Evolutionary conservation across 257 asterid species (phyloP), one percentile per base, ranked within the genome.

Genomic region (Solanum microdontum): DNA sequence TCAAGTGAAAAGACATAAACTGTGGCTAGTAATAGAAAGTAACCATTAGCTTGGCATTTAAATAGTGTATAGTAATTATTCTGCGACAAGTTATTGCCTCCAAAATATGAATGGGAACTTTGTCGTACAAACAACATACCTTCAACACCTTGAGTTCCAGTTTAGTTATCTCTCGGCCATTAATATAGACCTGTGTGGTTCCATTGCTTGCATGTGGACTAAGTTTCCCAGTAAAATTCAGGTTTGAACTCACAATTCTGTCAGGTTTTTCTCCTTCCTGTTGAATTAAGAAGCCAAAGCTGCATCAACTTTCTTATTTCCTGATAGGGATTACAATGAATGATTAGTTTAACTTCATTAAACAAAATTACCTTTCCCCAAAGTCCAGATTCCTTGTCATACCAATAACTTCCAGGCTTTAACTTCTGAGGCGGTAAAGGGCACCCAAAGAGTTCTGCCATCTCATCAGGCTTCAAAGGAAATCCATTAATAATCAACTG

Each of bases 221-320:
- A 21, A 96, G 96, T 89, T 96, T 95, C 88, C 98, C 99, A 1
- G 95, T 93, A 88, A 96, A 94, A 92, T 91, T 95, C 86, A 96
- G 91, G 88, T 96, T 95, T 68, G 99, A 95, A 89, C 98, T 94
- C 69, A 95, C 93, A 88, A 92, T 51, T 88, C 93, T 94, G 86
- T 94, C 98, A 8, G 99, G 99, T 84, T 96, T 95, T 90, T 93
- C 97, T 62, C 99, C 99, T 87, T 96, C 99, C 99, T 95, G 96
- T 87, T 48, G 86, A 87, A 88, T 87, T 10, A 48, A 80, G 80
- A 90, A 39, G 62, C 43, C 83, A 51, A 86, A 91, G 82, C 90
- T 66, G 68, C 75, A 92, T 92, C 86, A 91, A 86, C 89, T 33
- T 70, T 89, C 83, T 86, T 88, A 26, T 34, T 87, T 66, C 79